A percentile compares a stretch with the other conserved stretches of the same genome.
Conservation (phyloP, 495 filamentous ascomycete species). For the Neurospora sp. region DNA sequence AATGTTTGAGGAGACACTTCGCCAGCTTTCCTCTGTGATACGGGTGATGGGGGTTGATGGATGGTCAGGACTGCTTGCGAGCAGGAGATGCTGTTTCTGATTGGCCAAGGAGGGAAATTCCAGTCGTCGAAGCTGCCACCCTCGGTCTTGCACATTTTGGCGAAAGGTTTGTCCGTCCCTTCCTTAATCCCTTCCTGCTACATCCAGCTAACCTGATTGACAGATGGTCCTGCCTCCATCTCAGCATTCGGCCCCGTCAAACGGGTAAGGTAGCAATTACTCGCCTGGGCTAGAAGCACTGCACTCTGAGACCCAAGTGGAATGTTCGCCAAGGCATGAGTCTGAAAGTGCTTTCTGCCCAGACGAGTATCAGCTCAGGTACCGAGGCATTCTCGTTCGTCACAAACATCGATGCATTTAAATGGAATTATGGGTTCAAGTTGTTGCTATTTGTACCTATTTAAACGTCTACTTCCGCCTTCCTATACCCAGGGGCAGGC, state of each 20-base stretch:
- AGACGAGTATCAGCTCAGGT: not conserved
- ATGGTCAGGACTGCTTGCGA: too few relatives aligned
- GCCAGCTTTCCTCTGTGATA: too few relatives aligned
- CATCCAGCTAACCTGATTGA: not conserved
- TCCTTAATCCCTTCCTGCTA: not conserved
- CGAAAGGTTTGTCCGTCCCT: not conserved
- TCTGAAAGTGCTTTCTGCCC: fast-evolving
- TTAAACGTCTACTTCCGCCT: not conserved
- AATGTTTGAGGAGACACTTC: too few relatives aligned
- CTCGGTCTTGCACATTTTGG: not conserved
- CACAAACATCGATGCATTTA: not conserved
- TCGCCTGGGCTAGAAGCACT: too few relatives aligned
- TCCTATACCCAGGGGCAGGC: not conserved
- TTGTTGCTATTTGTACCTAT: not conserved
- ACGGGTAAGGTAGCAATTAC: too few relatives aligned
- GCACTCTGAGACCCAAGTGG: too few relatives aligned
- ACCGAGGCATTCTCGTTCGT: not conserved
- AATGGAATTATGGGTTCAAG: not conserved
- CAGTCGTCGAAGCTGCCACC: not conserved
- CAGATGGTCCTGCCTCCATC: not conserved
- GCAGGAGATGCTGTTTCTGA: too few relatives aligned
- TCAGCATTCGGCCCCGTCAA: not conserved
- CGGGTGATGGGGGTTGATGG: too few relatives aligned
- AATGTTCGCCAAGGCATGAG: not conserved
- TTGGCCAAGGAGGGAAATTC: too few relatives aligned